Conservation (phyloP, 2,329 filamentous ascomycete genomes). For the Dactylellina leptospora region DNA sequence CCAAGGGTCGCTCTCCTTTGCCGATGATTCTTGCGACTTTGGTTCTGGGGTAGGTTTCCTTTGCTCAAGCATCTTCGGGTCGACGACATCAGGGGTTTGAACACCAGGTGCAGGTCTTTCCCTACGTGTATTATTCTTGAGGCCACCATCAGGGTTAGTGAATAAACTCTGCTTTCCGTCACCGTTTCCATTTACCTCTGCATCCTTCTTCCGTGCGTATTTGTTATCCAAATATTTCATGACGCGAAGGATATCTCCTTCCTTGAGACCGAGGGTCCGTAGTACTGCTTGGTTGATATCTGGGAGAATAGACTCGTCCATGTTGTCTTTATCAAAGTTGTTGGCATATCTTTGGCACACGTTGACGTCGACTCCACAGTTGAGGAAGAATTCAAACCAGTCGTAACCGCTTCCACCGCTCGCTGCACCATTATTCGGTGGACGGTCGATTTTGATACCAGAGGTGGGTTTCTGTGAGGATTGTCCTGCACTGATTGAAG, state of each 20-base stretch:
- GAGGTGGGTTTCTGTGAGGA: slow-evolving; percentile 54
- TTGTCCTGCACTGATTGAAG: slow-evolving; percentile 59
- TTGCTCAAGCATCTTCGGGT: slow-evolving; percentile 82
- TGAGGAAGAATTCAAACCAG: slow-evolving; percentile 98
- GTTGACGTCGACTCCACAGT: slow-evolving; percentile 88
- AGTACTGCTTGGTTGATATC: slow-evolving; percentile 86
- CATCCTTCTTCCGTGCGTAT: slow-evolving; percentile 72
- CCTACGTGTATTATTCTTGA: slow-evolving; percentile 94
- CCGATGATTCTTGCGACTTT: slow-evolving; percentile 71
- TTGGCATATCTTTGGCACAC: slow-evolving; percentile 94
- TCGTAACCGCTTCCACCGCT: slow-evolving; percentile 74
- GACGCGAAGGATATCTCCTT: slow-evolving; percentile 94
- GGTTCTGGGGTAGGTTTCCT: slow-evolving; percentile 65
- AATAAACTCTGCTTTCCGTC: slow-evolving; percentile 71
- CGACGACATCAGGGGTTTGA: slow-evolving; percentile 83
- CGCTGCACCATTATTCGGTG: slow-evolving; percentile 64
- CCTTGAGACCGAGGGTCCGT: slow-evolving; percentile 88
- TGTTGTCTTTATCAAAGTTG: slow-evolving; percentile 87
- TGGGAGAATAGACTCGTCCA: slow-evolving; percentile 91
- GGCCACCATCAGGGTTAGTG: slow-evolving; percentile 86
- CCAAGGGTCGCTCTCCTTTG: slow-evolving; percentile 89
- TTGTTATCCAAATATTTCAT: slow-evolving; percentile 88
- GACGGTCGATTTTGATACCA: slow-evolving; percentile 56
- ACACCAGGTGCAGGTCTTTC: slow-evolving; percentile 86
- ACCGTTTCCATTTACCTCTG: slow-evolving; percentile 70